Percentiles rank a stretch among this genome's conserved stretches.
Conservation (phyloP, 2,329 filamentous ascomycete species). For the Aaosphaeria arxii region DNA sequence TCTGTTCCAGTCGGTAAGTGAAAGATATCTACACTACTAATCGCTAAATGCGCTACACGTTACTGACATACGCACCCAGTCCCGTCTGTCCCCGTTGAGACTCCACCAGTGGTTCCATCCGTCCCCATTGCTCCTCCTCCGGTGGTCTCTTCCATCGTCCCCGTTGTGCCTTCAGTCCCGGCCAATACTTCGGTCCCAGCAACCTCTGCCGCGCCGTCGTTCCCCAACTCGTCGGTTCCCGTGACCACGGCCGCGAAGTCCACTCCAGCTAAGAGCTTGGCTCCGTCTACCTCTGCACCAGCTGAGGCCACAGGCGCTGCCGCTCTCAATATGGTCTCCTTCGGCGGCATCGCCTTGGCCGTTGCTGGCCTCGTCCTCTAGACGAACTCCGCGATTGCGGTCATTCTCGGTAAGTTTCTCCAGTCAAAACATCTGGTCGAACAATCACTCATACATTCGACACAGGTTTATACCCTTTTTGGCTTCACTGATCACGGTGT, state of each 20-base stretch:
- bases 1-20: neutral
- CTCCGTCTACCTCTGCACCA: slow-evolving; percentile 1
- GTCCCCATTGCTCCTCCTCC: neutral
- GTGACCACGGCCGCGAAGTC: neutral
- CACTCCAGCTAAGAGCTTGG: neutral
- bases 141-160: neutral
- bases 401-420: neutral
- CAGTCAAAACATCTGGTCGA: neutral
- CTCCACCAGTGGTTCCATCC: neutral
- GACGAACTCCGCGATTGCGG: slow-evolving; percentile 13
- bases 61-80: neutral
- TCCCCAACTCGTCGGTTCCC: slow-evolving; percentile 3
- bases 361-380: slow-evolving; percentile 22
- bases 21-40: neutral
- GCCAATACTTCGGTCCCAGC: neutral
- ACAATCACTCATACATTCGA: too few relatives aligned
- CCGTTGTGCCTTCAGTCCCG: slow-evolving; percentile 1
- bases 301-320: slow-evolving; percentile 22
- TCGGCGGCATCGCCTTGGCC: slow-evolving; percentile 26
- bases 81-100: neutral
- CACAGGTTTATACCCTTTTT: too few relatives aligned
- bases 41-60: neutral
- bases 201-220: neutral
- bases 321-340: slow-evolving; percentile 19
- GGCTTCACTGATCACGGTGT: too few relatives aligned